phyloP scores from a whole-genome alignment of 2,329 filamentous ascomycete genomes.

The Ophiostoma australiae region DNA sequence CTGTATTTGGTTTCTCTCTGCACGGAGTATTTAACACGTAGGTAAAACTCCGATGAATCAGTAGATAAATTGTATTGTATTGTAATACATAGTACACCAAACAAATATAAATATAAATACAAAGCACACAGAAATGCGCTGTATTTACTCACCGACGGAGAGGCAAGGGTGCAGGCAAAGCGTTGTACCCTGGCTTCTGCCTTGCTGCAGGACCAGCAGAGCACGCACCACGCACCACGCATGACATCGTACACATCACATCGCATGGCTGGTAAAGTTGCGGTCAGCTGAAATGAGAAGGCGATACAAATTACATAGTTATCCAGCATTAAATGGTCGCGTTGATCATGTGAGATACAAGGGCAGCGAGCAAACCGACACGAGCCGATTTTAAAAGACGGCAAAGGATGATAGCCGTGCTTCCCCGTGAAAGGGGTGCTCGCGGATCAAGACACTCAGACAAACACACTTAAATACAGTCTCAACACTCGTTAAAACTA shows the following conservation, averaged over 20 bases:
- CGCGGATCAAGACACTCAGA: background rate
- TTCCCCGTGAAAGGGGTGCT: background rate
- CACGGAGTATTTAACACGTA: background rate
- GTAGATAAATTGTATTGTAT: background rate
- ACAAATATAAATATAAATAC: background rate
- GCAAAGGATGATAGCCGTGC: background rate
- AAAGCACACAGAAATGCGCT: background rate
- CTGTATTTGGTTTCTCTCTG: background rate
- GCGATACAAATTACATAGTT: background rate
- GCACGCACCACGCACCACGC: background rate
- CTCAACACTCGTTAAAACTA: background rate
- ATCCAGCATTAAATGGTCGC: too few species aligned
- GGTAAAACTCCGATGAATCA: background rate
- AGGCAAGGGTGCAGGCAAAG: background rate
- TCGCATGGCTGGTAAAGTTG: background rate
- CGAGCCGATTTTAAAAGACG: too few species aligned
- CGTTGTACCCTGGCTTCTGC: too few species aligned
- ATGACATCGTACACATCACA: conserved; percentile 8
- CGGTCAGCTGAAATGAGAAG: background rate
- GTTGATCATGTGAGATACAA: background rate
- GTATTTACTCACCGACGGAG: background rate
- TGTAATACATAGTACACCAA: background rate
- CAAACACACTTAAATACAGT: background rate
- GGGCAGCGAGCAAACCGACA: background rate
- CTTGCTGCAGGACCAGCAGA: background rate